phyloP scores from a whole-genome alignment of 1,139 yeast genomes.

The Geotrichum phurueaensis region DNA sequence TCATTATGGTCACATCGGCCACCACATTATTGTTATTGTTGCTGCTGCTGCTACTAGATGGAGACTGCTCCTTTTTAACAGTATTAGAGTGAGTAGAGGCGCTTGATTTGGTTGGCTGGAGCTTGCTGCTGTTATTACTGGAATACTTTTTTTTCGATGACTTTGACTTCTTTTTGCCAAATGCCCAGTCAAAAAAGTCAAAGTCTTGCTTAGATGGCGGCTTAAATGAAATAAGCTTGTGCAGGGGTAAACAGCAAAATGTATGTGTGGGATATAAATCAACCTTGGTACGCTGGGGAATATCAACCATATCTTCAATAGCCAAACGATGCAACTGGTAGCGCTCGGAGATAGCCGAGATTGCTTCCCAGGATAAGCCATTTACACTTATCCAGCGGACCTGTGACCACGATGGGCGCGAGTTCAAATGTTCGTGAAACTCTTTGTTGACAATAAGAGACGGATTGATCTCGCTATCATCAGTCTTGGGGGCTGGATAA shows the following conservation, averaged over 20 bases:
- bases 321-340: constrained; percentile 46
- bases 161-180: constrained; percentile 5
- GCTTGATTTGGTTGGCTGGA: constrained; percentile 5
- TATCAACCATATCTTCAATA: constrained; percentile 53
- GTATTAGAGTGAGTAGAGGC: background rate
- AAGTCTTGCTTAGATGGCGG: constrained; percentile 14
- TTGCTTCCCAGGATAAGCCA: constrained; percentile 52
- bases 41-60: background rate
- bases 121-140: background rate
- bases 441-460: constrained; percentile 19
- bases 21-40: background rate
- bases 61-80: background rate
- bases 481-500: constrained; percentile 16
- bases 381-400: constrained; percentile 53
- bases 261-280: constrained; percentile 46
- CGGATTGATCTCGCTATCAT: constrained; percentile 9
- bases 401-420: constrained; percentile 43
- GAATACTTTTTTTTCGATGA: background rate
- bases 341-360: constrained; percentile 39
- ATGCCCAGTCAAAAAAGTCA: constrained; percentile 10
- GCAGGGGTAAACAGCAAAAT: constrained; percentile 47
- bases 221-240: constrained; percentile 38
- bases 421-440: constrained; percentile 25
- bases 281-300: constrained; percentile 51
- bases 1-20: background rate